Percentiles rank a stretch among this genome's conserved stretches.
Evolutionary conservation across 768 basidiomycete genomes (phyloP).

Genomic region (Cystobasidium tubakii): DNA sequence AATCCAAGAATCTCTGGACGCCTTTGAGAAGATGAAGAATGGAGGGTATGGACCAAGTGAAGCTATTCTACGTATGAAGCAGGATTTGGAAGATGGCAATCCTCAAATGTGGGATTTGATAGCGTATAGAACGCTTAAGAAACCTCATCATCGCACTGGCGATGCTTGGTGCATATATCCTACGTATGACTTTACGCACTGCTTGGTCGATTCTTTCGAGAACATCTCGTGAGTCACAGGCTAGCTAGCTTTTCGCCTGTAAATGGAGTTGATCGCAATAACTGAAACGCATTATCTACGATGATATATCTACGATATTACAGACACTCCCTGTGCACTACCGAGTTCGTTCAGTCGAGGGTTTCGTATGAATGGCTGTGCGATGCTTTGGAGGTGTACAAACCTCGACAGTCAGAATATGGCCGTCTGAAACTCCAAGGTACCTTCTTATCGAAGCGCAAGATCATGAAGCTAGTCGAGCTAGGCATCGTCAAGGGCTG

Average conservation of each 20-base stretch:
- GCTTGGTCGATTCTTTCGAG: slow-evolving; percentile 94
- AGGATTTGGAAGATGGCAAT: slow-evolving; percentile 83
- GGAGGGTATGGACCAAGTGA: slow-evolving; percentile 86
- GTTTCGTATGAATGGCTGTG: slow-evolving; percentile 99
- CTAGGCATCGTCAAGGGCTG: slow-evolving; percentile 79
- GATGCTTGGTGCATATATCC: slow-evolving; percentile 96
- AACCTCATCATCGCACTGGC: slow-evolving; percentile 86
- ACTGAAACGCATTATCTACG: too few relatives aligned
- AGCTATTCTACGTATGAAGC: slow-evolving; percentile 93
- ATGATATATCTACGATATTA: too few relatives aligned
- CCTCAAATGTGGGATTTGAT: slow-evolving; percentile 99
- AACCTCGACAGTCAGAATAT: slow-evolving; percentile 92
- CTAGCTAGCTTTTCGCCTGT: too few relatives aligned
- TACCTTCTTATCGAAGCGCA: slow-evolving; percentile 93
- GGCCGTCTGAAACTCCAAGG: slow-evolving; percentile 88
- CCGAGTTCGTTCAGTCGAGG: slow-evolving; percentile 89
- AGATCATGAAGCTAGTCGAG: slow-evolving; percentile 80
- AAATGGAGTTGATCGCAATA: too few relatives aligned
- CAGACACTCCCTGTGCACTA: slow-evolving; percentile 94
- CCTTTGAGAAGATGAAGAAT: slow-evolving; percentile 86
- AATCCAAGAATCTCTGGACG: slow-evolving; percentile 72
- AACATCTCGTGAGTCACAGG: slow-evolving; percentile 82
- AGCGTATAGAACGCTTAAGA: slow-evolving; percentile 84
- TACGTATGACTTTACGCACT: slow-evolving; percentile 98
- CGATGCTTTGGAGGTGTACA: slow-evolving; percentile 94